phyloP scores from a whole-genome alignment of 2,329 filamentous ascomycete genomes.

The Neonectria sp. region DNA sequence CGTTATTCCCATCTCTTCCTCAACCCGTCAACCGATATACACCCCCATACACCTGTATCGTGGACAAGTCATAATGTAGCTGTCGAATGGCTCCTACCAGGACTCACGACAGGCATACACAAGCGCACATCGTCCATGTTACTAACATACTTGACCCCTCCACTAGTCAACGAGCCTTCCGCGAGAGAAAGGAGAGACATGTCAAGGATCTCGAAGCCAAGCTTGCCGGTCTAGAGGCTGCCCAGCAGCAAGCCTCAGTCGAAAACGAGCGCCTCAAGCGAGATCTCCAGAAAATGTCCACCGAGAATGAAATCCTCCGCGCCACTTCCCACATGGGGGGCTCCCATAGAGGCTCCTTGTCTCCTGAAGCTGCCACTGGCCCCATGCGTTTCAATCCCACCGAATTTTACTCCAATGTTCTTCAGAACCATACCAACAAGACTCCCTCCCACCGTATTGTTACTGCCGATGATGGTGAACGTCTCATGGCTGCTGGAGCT shows the following conservation, averaged over 20 bases:
- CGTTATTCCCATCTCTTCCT: conserved; percentile 50
- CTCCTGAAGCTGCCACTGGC: conserved; percentile 70
- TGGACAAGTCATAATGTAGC: background rate
- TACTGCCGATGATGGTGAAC: conserved; percentile 75
- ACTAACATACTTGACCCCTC: conserved; percentile 32
- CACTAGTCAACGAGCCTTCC: conserved; percentile 94
- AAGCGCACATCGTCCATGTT: background rate
- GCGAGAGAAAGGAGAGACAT: conserved; percentile 94
- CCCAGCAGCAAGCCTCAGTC: conserved; percentile 78
- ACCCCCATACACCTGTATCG: background rate
- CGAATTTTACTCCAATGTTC: conserved; percentile 77
- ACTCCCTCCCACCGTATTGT: conserved; percentile 78
- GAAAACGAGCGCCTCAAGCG: conserved; percentile 92
- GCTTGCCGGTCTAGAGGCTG: conserved; percentile 82
- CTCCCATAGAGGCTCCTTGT: conserved; percentile 55
- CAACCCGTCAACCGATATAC: background rate
- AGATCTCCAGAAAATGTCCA: conserved; percentile 86
- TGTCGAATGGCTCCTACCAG: background rate
- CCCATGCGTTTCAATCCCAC: conserved; percentile 81
- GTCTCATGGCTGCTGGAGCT: conserved; percentile 80
- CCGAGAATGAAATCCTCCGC: conserved; percentile 93
- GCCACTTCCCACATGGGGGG: conserved; percentile 74
- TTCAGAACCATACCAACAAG: conserved; percentile 74
- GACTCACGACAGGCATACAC: background rate
- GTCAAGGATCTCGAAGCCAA: conserved; percentile 94